Base-by-base conservation (phyloP, 768 basidiomycete species). In the Porphyrellus cyaneotinctus region DNA sequence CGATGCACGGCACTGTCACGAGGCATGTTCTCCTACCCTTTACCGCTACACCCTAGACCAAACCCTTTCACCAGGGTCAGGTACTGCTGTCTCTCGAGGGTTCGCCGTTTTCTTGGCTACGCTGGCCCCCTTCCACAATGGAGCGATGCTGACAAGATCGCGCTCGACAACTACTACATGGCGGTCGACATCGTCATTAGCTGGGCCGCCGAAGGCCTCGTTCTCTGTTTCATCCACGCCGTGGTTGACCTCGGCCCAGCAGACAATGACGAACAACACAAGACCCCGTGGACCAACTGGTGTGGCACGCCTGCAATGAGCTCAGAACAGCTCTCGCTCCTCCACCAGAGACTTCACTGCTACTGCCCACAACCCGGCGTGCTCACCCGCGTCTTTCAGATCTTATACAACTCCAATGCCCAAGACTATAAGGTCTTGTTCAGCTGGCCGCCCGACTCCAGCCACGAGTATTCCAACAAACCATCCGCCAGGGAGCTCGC, bases 181-280 rank as follows among this genome's bases (percentile, higher is more conserved):
- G 84, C 85, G 6, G 86, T 89, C 54, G 90, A 94, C 71, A 83
- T 94, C 63, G 90, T 92, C 62, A 87, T 91, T 65, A 94, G 91
- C 70, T 88, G 85, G 82, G 90, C 88, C 45, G 88, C 88, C 15
- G 87, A 92, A 55, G 87, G 84, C 52, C 81, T 94, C 64, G 88
- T 92, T 53, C 76, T 94, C 31, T 92, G 91, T 69, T 94, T 94
- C 74, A 81, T 92, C 44, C 91, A 94, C 62, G 90, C 91, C 37
- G 82, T 83, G 30, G 81, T 82, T 54, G 89, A 92, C 76, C 77
- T 88, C 52, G 77, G 69, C 14, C 75, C 79, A 47, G 72, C 70
- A 11, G 88, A 91, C 75, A 88, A 90, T 61, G 85, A 91, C 68
- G 87, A 90, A 67, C 69, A 70, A 36, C 69, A 79, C 69, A 91